Evolutionary conservation across 139 green algal genomes (phyloP).

Genomic region (Trebouxia sp.): DNA sequence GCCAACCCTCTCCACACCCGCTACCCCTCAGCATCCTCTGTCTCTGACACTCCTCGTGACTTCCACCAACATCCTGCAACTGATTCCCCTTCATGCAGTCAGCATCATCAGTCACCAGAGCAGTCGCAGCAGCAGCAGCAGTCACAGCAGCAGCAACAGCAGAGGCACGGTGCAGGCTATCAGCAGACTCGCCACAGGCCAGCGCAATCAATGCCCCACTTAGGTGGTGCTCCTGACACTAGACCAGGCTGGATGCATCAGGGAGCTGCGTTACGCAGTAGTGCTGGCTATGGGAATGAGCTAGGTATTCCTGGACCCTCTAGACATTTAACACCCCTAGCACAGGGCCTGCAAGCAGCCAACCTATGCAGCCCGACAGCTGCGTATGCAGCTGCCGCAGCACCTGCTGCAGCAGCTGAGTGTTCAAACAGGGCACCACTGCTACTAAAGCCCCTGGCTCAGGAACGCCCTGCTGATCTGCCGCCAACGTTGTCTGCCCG

Average conservation of each 20-base stretch:
- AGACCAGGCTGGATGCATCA: background rate
- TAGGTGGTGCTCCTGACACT: background rate
- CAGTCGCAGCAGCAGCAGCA: background rate
- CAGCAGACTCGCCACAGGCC: background rate
- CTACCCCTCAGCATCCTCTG: background rate
- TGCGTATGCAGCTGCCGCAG: background rate
- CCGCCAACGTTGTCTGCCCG: too few relatives aligned
- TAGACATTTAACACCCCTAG: background rate
- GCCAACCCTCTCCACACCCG: background rate
- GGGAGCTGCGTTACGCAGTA: background rate
- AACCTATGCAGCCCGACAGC: constrained; percentile 6
- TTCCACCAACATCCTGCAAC: background rate
- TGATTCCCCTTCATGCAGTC: background rate
- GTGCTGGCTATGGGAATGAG: constrained; percentile 20
- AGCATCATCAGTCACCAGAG: background rate
- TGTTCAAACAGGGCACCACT: too few relatives aligned
- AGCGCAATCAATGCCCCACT: background rate
- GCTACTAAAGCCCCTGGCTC: too few relatives aligned
- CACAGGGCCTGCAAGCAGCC: background rate
- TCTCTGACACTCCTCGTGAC: background rate
- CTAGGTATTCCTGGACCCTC: constrained; percentile 24
- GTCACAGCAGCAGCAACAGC: background rate
- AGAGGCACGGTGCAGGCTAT: too few relatives aligned
- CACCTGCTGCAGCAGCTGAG: background rate
- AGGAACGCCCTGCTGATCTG: background rate